Conservation (phyloP, 306 rosid species). For the Cicer bijugum region DNA sequence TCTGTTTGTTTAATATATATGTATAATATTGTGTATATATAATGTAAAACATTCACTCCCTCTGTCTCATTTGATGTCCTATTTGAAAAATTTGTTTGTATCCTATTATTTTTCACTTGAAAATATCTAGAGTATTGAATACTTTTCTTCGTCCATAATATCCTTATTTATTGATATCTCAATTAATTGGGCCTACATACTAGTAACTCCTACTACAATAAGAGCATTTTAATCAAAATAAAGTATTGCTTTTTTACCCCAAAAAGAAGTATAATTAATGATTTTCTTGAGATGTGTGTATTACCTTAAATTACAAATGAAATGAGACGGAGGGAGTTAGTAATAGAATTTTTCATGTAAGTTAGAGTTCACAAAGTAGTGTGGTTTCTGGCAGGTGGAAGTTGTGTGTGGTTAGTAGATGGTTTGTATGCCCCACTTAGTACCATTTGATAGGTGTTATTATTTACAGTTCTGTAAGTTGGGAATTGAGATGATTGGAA, state of each 20-base stretch:
- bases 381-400: constrained; percentile 18
- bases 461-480: constrained; percentile 25
- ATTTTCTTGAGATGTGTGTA: not conserved
- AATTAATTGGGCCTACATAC: not conserved
- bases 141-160: not conserved
- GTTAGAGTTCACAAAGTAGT: constrained; percentile 19
- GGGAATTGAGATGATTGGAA: constrained; percentile 22
- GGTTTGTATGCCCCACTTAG: constrained; percentile 1
- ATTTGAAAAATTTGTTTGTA: not conserved
- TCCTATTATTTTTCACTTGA: not conserved
- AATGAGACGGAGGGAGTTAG: not conserved
- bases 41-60: constrained; percentile 7
- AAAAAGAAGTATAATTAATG: not conserved
- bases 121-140: not conserved
- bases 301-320: not conserved
- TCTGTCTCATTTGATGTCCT: not conserved
- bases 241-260: not conserved
- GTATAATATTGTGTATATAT: not conserved
- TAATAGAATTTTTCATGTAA: constrained; percentile 9
- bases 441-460: constrained; percentile 24
- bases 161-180: not conserved
- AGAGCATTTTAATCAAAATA: not conserved
- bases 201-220: not conserved
- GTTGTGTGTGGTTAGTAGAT: constrained; percentile 15
- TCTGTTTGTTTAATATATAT: not conserved